Evolutionary conservation across 2,329 filamentous ascomycete species (phyloP), one percentile per base, ranked within the genome.

Genomic region (Aureobasidium pullulans): DNA sequence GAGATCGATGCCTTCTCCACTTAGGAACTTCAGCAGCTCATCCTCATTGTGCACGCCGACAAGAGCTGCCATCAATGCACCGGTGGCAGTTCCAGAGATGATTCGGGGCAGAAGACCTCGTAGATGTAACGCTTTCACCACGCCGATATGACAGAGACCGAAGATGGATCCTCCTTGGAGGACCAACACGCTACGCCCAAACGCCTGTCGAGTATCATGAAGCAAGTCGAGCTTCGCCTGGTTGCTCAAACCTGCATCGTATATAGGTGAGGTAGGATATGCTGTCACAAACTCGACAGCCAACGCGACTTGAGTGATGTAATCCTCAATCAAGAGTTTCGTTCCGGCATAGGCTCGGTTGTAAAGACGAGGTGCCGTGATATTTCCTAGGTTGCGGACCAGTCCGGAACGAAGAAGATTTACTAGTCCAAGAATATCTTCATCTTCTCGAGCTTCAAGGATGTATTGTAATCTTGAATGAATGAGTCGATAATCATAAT

Each of bases 91-190:
- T 8, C 93, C 93, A 0, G 90, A 90, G 66, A 97, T 92, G 66
- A 96, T 96, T 44, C 90, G 84, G 4, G 94, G 93, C 47, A 96
- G 78, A 15, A 96, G 75, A 0, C 89, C 89, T 31, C 88, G 83
- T 37, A 91, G 75, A 72, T 92, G 89, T 42, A 96, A 76, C 1
- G 91, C 91, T 70, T 93, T 96, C 40, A 96, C 89, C 6, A 96
- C 90, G 6, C 92, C 92, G 4, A 96, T 73, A 72, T 96, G 93
- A 67, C 90, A 96, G 9, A 96, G 76, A 1, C 92, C 92, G 67
- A 96, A 96, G 60, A 96, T 93, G 43, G 90, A 89, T 13, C 93
- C 92, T 49, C 92, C 92, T 71, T 96, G 91, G 1, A 96, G 75
- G 4, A 96, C 87, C 28, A 96, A 79, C 0, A 89, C 91, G 59